Base-by-base conservation (phyloP, 1,139 yeast species). In the Diutina rugosa region DNA sequence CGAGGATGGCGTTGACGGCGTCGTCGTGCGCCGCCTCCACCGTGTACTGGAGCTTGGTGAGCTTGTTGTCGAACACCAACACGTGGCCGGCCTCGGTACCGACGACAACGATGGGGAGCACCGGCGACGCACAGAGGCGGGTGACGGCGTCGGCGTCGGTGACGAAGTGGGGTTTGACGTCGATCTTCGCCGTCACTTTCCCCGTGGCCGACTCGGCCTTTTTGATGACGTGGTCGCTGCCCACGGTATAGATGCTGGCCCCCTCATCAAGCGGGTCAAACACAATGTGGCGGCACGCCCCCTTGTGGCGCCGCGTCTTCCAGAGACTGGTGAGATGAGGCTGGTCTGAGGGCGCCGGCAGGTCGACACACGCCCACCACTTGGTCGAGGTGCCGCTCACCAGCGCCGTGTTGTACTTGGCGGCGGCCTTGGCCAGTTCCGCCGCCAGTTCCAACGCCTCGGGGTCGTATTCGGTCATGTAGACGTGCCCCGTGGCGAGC, bases 241-340 rank as follows among this genome's bases (percentile, higher is more conserved):
- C 98, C 16, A 84, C 84, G 0, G 96, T 78, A 63, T 75, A 87
- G 0, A 87, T 59, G 56, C 66, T 63, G 18, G 81, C 79, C 3
- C 90, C 90, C 0, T 78, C 71, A 14, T 68, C 73, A 46, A 73
- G 67, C 2, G 81, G 79, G 60, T 87, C 91, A 67, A 89, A 86
- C 16, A 81, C 72, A 6, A 90, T 72, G 7, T 87, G 82, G 52
- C 99, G 72, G 60, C 96, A 89, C 59, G 96, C 87, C 1, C 91
- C 93, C 68, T 90, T 90, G 67, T 93, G 98, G 65, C 98, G 79
- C 64, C 82, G 88, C 0, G 98, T 90, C 58, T 85, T 80, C 98
- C 98, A 93, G 18, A 28, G 16, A 47, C 75, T 60, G n/a, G 74
- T 65, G 3, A 67, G 68, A 3, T 69, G 68, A 4, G 65, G 71